Evolutionary conservation across 2,329 filamentous ascomycete genomes (phyloP), one percentile per base, ranked within the genome.

Genomic region (Colletotrichum eremochloae): DNA sequence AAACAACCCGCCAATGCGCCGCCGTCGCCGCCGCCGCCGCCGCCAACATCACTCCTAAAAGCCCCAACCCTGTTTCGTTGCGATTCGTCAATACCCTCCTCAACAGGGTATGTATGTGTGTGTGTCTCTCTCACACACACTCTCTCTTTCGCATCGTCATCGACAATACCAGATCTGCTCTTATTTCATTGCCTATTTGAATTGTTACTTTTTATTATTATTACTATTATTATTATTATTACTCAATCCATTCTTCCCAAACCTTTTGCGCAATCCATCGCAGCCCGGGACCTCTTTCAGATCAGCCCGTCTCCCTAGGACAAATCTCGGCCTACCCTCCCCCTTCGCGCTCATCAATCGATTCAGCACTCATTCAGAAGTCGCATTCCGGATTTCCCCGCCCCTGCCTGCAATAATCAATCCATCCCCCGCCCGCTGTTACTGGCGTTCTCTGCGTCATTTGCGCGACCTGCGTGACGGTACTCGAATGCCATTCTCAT

Each of bases 1-100:
- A 38, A 42, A 38, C 8, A 38, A 42, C 31, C 8, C 14, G 29
- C 15, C 29, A 31, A 53, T 53, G 50, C 50, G 29, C 29, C 29
- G 67, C 33, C 48, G 40, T 52, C 53, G 67, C 62, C 46, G 29
- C 29, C 29, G 67, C 29, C 29, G 67, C 33, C 48, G 40, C 60
- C 53, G 67, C 62, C 46, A 48, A 46, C 68, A 67, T 62, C 48
- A 24, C 63, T 55, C 55, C 24, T 60, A 3, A 53, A 31, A 56
- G 69, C 65, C 60, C 66, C 52, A 72, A 55, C 66, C 69, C 69
- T 63, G 69, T 64, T 69, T 61, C 68, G 52, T 63, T 67, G 46
- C 38, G 20, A 44, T 52, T 33, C 60, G 52, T 63, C 60, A 29
- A 63, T 33, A 63, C 46, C 44, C 64, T 36, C 24, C 24, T 24